These are phyloP conservation scores for Arachnomyces sp. DNA, from an alignment of 2,329 filamentous ascomycete species.

Conservation along the genomic window DNA sequence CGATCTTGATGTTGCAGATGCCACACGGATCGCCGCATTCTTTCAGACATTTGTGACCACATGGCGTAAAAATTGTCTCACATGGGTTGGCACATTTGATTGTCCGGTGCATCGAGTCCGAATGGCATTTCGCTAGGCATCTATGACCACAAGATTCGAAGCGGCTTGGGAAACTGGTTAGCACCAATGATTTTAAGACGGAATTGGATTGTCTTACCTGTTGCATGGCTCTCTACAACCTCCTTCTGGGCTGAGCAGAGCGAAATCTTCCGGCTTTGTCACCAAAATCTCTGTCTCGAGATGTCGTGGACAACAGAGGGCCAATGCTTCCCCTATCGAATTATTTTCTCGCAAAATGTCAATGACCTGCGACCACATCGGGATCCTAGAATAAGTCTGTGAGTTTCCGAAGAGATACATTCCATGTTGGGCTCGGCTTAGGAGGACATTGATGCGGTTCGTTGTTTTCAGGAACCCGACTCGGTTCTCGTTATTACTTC, in stretches of 20 bases:
- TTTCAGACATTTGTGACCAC: not conserved
- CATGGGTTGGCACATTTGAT: not conserved
- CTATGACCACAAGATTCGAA: not conserved
- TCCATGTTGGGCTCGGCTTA: slow-evolving; percentile 30
- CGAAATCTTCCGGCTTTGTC: too few relatives aligned
- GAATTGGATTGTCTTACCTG: too few relatives aligned
- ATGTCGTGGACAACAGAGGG: too few relatives aligned
- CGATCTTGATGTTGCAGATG: not conserved
- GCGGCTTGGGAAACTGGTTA: not conserved
- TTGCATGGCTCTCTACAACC: too few relatives aligned
- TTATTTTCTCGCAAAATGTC: too few relatives aligned
- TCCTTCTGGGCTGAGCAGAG: too few relatives aligned
- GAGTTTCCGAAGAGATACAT: too few relatives aligned
- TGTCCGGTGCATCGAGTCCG: not conserved
- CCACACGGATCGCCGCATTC: not conserved
- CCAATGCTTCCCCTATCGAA: too few relatives aligned
- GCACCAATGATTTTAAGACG: too few relatives aligned
- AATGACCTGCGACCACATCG: too few relatives aligned
- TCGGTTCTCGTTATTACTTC: slow-evolving; percentile 51
- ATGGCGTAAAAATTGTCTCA: not conserved
- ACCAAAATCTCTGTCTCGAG: too few relatives aligned
- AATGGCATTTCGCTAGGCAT: slow-evolving; percentile 1
- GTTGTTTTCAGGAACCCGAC: slow-evolving; percentile 56
- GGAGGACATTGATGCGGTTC: slow-evolving; percentile 59
- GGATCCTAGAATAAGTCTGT: too few relatives aligned